Evolutionary conservation across 163 green algal genomes (phyloP), one percentile per base, ranked within the genome.

Genomic region (Prototheca cutis): DNA sequence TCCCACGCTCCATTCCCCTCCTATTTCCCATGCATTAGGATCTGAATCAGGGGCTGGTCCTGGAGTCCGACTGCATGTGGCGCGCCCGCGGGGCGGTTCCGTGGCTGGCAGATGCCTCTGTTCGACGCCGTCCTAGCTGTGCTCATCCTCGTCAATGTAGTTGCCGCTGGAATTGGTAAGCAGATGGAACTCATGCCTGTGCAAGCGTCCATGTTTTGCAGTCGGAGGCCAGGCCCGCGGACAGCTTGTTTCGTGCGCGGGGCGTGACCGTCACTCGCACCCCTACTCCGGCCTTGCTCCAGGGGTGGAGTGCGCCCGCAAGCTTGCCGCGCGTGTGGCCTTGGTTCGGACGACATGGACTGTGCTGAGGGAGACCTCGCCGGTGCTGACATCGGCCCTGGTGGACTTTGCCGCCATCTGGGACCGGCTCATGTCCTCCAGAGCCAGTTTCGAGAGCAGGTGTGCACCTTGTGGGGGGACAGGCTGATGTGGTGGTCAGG

Each of bases 111-210:
- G 17, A 56, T 56, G 40, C 25, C 56, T 5, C 4, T 62, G 3
- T 18, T 64, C 40, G 64, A 71, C 28, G 59, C 64, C 15, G 42
- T 65, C 3, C 42, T 56, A 10, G 64, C 64, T 6, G 39, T 62
- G 2, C 13, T 33, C 10, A 71, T 71, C 39, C 49, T 70, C 24
- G n/a, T 65, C n/a, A 52, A 61, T 24, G 63, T 70, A 4, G 18
- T 70, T 10, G 28, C 21, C 4, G 55, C 55, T 4, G 62, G 62
- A 15, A 48, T 47, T 30, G 57, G 63, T 65, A 24, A 54, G 55
- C 45, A 17, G 47, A 45, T n/a, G n/a, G n/a, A n/a, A n/a, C n/a
- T n/a, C n/a, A n/a, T n/a, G n/a, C n/a, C n/a, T n/a, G n/a, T n/a
- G n/a, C n/a, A n/a, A n/a, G n/a, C n/a, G n/a, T n/a, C n/a, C n/a